These are phyloP conservation scores for Aspergillus tanneri DNA, from an alignment of 2,329 filamentous ascomycete species.

Conservation along the genomic window DNA sequence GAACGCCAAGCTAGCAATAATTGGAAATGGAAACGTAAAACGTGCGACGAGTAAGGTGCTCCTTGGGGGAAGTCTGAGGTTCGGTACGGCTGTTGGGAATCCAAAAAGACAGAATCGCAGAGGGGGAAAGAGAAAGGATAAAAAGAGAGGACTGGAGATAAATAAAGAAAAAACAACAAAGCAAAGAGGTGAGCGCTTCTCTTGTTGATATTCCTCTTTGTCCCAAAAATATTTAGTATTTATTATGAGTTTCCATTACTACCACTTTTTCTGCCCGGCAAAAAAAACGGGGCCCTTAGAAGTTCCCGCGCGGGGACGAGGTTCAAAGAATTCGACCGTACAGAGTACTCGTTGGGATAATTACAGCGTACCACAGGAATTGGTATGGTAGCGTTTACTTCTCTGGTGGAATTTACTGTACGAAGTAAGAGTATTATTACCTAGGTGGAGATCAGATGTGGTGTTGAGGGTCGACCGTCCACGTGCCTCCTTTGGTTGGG, in stretches of 20 bases:
- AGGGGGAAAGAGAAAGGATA: constrained; percentile 3
- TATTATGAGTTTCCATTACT: constrained; percentile 7
- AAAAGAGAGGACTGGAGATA: constrained; percentile 5
- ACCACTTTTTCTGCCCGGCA: constrained; percentile 28
- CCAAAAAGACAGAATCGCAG: constrained; percentile 1
- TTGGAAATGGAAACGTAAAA: not conserved
- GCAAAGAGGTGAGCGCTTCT: not conserved
- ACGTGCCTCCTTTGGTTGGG: constrained; percentile 14
- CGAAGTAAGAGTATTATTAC: too few species aligned
- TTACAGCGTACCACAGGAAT: too few species aligned
- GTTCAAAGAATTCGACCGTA: constrained; percentile 13
- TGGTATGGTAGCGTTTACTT: too few species aligned
- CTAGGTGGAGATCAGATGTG: too few species aligned
- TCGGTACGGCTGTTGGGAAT: not conserved
- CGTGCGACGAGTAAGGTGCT: not conserved
- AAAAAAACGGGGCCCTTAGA: constrained; percentile 11
- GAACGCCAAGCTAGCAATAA: not conserved
- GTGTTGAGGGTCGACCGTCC: not conserved
- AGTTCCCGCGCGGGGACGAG: constrained; percentile 14
- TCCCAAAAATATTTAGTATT: constrained; percentile 11
- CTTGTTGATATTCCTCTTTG: constrained; percentile 5
- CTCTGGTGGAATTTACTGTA: too few species aligned
- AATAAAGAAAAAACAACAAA: constrained; percentile 14
- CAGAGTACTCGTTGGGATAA: too few species aligned
- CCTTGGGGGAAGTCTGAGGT: not conserved